Conservation (phyloP, 805 yeast genomes). For the Nakazawaea holstii region DNA sequence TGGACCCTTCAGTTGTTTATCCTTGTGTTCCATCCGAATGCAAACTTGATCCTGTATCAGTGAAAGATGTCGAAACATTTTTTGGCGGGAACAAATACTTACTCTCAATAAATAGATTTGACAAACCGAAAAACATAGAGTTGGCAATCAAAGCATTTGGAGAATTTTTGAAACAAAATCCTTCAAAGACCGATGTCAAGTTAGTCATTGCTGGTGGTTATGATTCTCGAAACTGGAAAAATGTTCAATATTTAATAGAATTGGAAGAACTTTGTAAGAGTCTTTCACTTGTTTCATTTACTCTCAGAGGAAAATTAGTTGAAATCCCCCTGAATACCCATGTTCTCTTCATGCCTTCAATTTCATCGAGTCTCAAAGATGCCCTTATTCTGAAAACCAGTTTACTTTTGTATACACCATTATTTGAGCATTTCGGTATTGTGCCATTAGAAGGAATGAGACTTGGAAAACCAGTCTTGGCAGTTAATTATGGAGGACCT, state of each 20-base stretch:
- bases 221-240: conserved; percentile 71
- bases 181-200: conserved; percentile 32
- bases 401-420: conserved; percentile 80
- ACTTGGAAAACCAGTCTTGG: conserved; percentile 75
- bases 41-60: conserved; percentile 17
- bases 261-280: conserved; percentile 44
- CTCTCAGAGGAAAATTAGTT: conserved; percentile 35
- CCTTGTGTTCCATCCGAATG: conserved; percentile 66
- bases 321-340: conserved; percentile 26
- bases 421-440: conserved; percentile 92
- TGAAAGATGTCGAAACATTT: conserved; percentile 28
- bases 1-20: conserved; percentile 55
- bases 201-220: conserved; percentile 89
- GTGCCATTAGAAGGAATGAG: conserved; percentile 97
- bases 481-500: conserved; percentile 91
- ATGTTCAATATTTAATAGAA: conserved; percentile 63
- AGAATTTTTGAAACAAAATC: conserved; percentile 26
- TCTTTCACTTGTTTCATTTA: conserved; percentile 38
- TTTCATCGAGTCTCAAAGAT: conserved; percentile 60
- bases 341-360: conserved; percentile 76
- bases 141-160: conserved; percentile 72
- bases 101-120: conserved; percentile 84
- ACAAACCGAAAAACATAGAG: conserved; percentile 74
- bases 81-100: conserved; percentile 37
- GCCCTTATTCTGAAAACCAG: conserved; percentile 52